These are phyloP conservation scores for Fusarium metavorans DNA, from an alignment of 2,329 filamentous ascomycete species.

Conservation along the genomic window DNA sequence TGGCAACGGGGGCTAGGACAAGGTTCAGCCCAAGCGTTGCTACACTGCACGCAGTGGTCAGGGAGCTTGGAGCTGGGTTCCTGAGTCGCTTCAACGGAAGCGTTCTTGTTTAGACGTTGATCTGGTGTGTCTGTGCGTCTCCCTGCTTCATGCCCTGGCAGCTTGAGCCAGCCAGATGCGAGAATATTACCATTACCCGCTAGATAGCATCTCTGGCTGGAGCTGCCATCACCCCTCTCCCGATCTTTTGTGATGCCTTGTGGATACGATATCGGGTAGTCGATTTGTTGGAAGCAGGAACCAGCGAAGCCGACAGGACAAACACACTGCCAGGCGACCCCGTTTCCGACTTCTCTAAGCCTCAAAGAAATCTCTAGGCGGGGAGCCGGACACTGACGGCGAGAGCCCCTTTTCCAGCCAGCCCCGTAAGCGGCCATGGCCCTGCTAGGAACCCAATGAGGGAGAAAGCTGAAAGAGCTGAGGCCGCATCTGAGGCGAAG, in stretches of 20 bases:
- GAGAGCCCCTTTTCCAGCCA: constrained; percentile 15
- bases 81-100: constrained; percentile 19
- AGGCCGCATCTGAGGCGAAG: constrained; percentile 12
- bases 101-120: constrained; percentile 20
- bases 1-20: constrained; percentile 29
- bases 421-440: constrained; percentile 6
- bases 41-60: constrained; percentile 12
- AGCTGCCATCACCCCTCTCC: neutral
- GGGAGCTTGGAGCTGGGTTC: constrained; percentile 17
- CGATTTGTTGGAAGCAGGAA: neutral
- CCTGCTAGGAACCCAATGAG: constrained; percentile 14
- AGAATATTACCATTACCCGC: constrained; percentile 17
- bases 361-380: neutral
- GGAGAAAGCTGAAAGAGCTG: constrained; percentile 2
- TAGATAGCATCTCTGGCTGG: constrained; percentile 3
- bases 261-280: neutral
- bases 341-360: neutral
- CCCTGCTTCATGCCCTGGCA: constrained; percentile 25
- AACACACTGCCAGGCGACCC: neutral
- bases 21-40: constrained; percentile 35
- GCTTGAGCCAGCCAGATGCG: constrained; percentile 19
- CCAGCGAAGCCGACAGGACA: neutral
- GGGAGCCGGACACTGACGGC: constrained; percentile 8
- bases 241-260: constrained; percentile 9
- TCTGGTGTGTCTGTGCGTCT: constrained; percentile 31